Conservation (phyloP, 208 protist species). For the Hexamita inflata region DNA sequence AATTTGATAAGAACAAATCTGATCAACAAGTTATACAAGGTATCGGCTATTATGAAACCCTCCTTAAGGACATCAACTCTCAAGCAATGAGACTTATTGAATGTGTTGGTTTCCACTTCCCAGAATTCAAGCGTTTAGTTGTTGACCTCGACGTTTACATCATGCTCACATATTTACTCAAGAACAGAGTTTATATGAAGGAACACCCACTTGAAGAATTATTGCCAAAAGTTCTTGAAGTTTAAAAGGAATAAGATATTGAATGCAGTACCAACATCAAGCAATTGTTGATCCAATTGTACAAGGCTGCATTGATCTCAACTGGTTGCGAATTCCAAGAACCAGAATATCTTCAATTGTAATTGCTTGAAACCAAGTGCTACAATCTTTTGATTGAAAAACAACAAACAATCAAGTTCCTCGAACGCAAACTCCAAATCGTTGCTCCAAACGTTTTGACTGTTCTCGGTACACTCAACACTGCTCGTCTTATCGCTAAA, state of each 20-base stretch:
- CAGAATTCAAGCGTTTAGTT: slow-evolving; percentile 33
- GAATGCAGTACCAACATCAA: too few species aligned
- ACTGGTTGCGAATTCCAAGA: slow-evolving; percentile 66
- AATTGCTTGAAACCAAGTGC: slow-evolving; percentile 72
- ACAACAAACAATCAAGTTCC: slow-evolving; percentile 70
- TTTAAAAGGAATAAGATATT: too few species aligned
- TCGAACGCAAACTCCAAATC: slow-evolving; percentile 76
- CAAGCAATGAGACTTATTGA: slow-evolving; percentile 83
- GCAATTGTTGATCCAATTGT: too few species aligned
- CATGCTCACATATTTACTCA: too few species aligned
- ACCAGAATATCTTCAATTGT: slow-evolving; percentile 80
- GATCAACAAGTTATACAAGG: slow-evolving; percentile 99
- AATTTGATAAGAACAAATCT: slow-evolving; percentile 98
- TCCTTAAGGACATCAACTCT: slow-evolving; percentile 99
- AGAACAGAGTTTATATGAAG: too few species aligned
- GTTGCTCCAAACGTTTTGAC: slow-evolving; percentile 81
- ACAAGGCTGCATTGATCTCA: slow-evolving; percentile 38
- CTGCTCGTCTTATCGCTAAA: slow-evolving; percentile 62
- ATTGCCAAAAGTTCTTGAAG: too few species aligned
- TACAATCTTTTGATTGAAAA: slow-evolving; percentile 72
- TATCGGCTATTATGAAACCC: slow-evolving; percentile 85
- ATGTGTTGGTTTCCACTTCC: slow-evolving; percentile 42
- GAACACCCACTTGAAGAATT: too few species aligned
- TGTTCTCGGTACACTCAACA: slow-evolving; percentile 89
- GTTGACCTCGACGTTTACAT: not conserved